phyloP scores from a whole-genome alignment of 2,329 filamentous ascomycete species.

The Fusarium multiceps region DNA sequence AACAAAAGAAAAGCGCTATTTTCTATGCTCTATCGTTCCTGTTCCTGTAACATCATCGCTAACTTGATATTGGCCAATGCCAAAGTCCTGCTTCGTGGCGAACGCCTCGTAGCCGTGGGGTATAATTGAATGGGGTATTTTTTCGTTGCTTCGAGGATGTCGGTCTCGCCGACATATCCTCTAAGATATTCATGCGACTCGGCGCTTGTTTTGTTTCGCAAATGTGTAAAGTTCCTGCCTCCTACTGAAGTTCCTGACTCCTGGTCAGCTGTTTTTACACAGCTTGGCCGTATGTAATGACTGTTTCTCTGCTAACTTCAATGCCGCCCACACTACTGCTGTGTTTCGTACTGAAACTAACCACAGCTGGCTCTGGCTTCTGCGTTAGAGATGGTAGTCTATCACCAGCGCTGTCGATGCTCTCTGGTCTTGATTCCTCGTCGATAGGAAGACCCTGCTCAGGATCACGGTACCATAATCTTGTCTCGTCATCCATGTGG shows the following conservation, averaged over 20 bases:
- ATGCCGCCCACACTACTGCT: slow-evolving; percentile 35
- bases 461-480: slow-evolving; percentile 24
- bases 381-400: slow-evolving; percentile 14
- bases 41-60: not conserved
- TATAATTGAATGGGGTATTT: not conserved
- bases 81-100: not conserved
- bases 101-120: not conserved
- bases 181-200: slow-evolving; percentile 5
- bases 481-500: slow-evolving; percentile 42
- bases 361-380: slow-evolving; percentile 32
- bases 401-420: slow-evolving; percentile 37
- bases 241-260: not conserved
- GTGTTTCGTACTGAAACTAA: slow-evolving; percentile 36
- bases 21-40: not conserved
- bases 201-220: slow-evolving; percentile 2
- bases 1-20: not conserved
- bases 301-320: slow-evolving; percentile 43
- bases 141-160: slow-evolving; percentile 1
- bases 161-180: slow-evolving; percentile 5
- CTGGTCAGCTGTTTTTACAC: not conserved
- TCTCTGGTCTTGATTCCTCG: slow-evolving; percentile 35
- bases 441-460: slow-evolving; percentile 21
- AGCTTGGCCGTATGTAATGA: slow-evolving; percentile 36
- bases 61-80: not conserved
- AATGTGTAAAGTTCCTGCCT: not conserved